Conservation (phyloP, 1,284 basidiomycete species). For the Blastosporella zonata region DNA sequence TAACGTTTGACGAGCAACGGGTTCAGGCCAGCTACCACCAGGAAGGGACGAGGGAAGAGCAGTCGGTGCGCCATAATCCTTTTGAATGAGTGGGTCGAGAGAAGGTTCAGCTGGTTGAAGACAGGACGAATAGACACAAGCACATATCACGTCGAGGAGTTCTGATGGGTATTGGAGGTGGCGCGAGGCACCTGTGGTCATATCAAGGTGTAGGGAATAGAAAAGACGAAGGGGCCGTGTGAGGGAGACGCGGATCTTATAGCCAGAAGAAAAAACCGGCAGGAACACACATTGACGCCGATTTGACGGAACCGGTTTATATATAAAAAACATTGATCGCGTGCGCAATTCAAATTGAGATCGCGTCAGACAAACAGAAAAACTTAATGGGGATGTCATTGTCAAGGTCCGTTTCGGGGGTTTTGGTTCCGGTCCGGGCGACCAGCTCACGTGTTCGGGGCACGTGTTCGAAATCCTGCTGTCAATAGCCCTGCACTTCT, state of each 20-base stretch:
- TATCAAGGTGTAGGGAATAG: conserved; percentile 12
- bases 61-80: conserved; percentile 52
- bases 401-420: conserved; percentile 1
- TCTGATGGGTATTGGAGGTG: conserved; percentile 55
- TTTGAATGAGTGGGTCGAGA: conserved; percentile 63
- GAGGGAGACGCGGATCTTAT: conserved; percentile 12
- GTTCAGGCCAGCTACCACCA: conserved; percentile 63
- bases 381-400: conserved; percentile 11
- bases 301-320: conserved; percentile 13
- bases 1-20: conserved; percentile 57
- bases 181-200: conserved; percentile 18
- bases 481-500: too few species aligned
- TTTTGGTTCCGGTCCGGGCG: conserved; percentile 12
- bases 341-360: conserved; percentile 14
- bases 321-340: conserved; percentile 16
- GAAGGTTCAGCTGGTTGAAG: conserved; percentile 52
- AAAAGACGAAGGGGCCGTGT: not conserved
- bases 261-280: not conserved
- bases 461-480: not conserved
- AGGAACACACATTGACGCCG: not conserved
- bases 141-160: conserved; percentile 64
- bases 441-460: not conserved
- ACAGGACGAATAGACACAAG: conserved; percentile 61
- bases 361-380: conserved; percentile 7
- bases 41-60: conserved; percentile 69